Percentiles rank a stretch among this genome's conserved stretches.
Evolutionary conservation across 768 basidiomycete species (phyloP).

Genomic region (Boletus coccyginus): DNA sequence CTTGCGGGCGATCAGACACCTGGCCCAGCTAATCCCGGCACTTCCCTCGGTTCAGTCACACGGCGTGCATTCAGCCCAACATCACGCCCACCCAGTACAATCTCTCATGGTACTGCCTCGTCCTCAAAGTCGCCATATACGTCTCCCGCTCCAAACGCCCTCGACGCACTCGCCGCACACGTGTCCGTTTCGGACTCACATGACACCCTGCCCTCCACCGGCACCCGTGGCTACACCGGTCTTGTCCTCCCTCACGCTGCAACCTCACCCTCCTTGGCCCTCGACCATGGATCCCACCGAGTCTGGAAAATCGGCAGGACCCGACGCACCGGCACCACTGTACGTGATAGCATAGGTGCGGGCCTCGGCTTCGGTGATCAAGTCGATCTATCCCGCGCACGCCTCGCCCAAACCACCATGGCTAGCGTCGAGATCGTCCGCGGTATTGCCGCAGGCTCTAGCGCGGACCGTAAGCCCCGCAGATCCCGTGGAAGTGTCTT

Average conservation of each 20-base stretch:
- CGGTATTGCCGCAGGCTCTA: slow-evolving; percentile 40
- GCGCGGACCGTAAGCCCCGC: slow-evolving; percentile 11
- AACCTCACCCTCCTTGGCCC: slow-evolving; percentile 19
- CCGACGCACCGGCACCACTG: slow-evolving; percentile 4
- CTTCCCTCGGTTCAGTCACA: slow-evolving; percentile 7
- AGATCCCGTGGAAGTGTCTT: slow-evolving; percentile 26
- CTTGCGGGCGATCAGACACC: slow-evolving; percentile 2
- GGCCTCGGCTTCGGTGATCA: slow-evolving; percentile 41
- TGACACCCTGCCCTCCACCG: slow-evolving; percentile 40
- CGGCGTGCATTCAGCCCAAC: slow-evolving; percentile 3
- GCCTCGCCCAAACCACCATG: slow-evolving; percentile 87
- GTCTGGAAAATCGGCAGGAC: slow-evolving; percentile 26
- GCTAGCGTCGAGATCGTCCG: slow-evolving; percentile 77
- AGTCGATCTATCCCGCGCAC: slow-evolving; percentile 71
- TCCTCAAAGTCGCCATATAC: slow-evolving; percentile 34
- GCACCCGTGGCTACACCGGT: slow-evolving; percentile 55
- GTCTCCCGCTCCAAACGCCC: slow-evolving; percentile 26
- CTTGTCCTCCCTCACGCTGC: slow-evolving; percentile 48
- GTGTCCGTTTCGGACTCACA: slow-evolving; percentile 25
- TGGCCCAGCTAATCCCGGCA: neutral
- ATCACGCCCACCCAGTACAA: slow-evolving; percentile 13
- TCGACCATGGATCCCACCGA: slow-evolving; percentile 14
- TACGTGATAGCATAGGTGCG: slow-evolving; percentile 23
- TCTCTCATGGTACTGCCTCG: slow-evolving; percentile 15
- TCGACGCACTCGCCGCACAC: slow-evolving; percentile 34